Evolutionary conservation across 352 stramenopile species (phyloP), one percentile per base, ranked within the genome.

Genomic region (Phytophthora multivora): DNA sequence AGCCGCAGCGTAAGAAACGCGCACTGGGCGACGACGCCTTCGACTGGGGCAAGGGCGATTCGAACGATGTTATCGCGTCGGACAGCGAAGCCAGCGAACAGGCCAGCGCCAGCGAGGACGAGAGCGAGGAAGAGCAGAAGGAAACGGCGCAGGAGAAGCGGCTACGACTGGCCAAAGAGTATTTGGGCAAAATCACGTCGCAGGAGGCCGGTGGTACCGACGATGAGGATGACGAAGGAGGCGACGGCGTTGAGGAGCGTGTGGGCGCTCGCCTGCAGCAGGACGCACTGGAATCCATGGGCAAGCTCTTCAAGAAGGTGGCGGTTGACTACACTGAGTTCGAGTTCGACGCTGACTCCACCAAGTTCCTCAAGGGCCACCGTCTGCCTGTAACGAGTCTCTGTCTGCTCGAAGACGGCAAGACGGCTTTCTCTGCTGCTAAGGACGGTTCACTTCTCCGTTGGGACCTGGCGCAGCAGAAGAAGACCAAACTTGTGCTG

Each of bases 391-490:
- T 97, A 48, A 98, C 95, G 21, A 93, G 80, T 57, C 66, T 98
- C 9, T 95, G 88, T 58, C 74, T 98, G 42, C 78, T 83, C 16
- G 79, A 93, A 25, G 91, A 98, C 69, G 91, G 97, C 47, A 79
- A 84, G 53, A 95, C 80, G 2, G 90, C 88, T 16, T 98, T 96
- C 69, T 98, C 92, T 23, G 86, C 86, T 7, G 80, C 88, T 31
- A 98, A 98, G 71, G 95, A 98, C 66, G 96, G 97, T 50, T 89
- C 86, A 15, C 82, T 98, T 38, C 52, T 98, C 57, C 80, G 83
- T 18, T 98, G 93, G 93, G 82, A 90, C 61, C 61, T 95, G 83
- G 75, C 92, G 19, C 55, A 88, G 75, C 63, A 95, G 64, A 86
- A 75, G 51, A 95, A 95, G 65, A 84, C 68, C 35, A 76, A 79